phyloP scores from a whole-genome alignment of 768 basidiomycete genomes.

The Dacryopinax primogenitus region DNA sequence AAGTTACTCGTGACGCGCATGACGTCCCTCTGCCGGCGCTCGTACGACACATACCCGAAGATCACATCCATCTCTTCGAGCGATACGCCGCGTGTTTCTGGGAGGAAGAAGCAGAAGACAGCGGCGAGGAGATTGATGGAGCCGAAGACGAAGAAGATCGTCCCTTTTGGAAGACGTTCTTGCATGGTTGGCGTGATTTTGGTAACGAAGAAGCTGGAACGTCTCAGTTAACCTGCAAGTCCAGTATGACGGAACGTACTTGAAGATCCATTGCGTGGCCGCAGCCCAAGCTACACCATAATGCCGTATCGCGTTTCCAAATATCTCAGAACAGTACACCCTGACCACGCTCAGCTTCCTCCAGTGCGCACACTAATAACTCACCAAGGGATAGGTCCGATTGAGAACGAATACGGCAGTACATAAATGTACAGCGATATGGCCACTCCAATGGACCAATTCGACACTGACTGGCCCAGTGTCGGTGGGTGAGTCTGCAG shows the following conservation, averaged over 20 bases:
- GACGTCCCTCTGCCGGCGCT: slow-evolving; percentile 43
- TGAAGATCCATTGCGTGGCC: slow-evolving; percentile 68
- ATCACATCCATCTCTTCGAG: slow-evolving; percentile 46
- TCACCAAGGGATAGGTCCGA: background rate
- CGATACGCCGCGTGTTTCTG: slow-evolving; percentile 32
- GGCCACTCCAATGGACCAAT: slow-evolving; percentile 60
- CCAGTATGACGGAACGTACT: background rate
- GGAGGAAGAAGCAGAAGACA: slow-evolving; percentile 48
- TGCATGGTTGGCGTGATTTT: slow-evolving; percentile 57
- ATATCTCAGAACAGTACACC: slow-evolving; percentile 63
- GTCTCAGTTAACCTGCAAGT: background rate
- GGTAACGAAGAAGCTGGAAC: slow-evolving; percentile 50
- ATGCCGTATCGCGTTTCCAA: slow-evolving; percentile 70
- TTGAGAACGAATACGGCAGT: slow-evolving; percentile 69
- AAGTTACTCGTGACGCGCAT: background rate
- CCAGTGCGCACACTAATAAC: background rate
- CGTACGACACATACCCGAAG: slow-evolving; percentile 45
- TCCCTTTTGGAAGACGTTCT: slow-evolving; percentile 45
- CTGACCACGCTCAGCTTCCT: slow-evolving; percentile 50
- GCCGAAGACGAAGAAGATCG: slow-evolving; percentile 65
- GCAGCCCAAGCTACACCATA: slow-evolving; percentile 66
- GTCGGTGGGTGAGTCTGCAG: slow-evolving; percentile 63
- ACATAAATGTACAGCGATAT: slow-evolving; percentile 78
- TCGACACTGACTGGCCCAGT: slow-evolving; percentile 12
- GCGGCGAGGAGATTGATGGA: slow-evolving; percentile 64